Conservation (phyloP, 2,329 filamentous ascomycete species). For the Phialophora chinensis region DNA sequence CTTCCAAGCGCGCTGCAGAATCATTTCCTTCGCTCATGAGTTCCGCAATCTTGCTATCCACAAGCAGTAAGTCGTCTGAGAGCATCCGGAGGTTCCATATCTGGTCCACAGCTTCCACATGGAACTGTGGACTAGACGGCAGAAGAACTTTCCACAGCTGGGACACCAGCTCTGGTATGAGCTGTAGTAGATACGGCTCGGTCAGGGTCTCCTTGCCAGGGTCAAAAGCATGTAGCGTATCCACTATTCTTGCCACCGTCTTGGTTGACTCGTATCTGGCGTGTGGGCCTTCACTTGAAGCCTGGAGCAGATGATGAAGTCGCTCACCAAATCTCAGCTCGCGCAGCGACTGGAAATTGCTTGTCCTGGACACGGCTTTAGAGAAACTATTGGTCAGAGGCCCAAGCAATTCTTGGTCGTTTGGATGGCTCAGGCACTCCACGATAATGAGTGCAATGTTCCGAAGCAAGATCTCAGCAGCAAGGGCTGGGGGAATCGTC, state of each 20-base stretch:
- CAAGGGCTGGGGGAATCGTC: conserved; percentile 16
- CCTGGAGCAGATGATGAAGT: conserved; percentile 16
- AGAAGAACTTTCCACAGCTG: conserved; percentile 82
- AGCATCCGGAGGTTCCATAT: conserved; percentile 86
- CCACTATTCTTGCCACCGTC: conserved; percentile 29
- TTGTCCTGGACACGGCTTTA: conserved; percentile 23
- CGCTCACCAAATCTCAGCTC: conserved; percentile 21
- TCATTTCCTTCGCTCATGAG: conserved; percentile 36
- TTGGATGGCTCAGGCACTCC: conserved; percentile 23
- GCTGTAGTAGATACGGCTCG: conserved; percentile 57
- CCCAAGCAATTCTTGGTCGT: conserved; percentile 14
- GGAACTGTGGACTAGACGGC: conserved; percentile 84
- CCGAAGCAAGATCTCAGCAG: conserved; percentile 26
- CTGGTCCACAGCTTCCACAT: conserved; percentile 86
- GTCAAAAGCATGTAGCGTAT: conserved; percentile 32
- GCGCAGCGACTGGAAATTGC: conserved; percentile 20
- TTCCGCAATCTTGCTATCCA: conserved; percentile 64
- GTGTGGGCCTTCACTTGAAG: background rate
- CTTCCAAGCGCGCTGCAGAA: conserved; percentile 49
- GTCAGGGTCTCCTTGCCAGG: conserved; percentile 38
- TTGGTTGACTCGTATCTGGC: conserved; percentile 24
- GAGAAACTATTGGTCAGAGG: conserved; percentile 23
- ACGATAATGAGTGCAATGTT: conserved; percentile 29
- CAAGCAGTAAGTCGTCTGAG: conserved; percentile 69
- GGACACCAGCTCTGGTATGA: conserved; percentile 72